These are phyloP conservation scores for Penicillium verrucosum DNA, from an alignment of 2,329 filamentous ascomycete species.

Conservation along the genomic window DNA sequence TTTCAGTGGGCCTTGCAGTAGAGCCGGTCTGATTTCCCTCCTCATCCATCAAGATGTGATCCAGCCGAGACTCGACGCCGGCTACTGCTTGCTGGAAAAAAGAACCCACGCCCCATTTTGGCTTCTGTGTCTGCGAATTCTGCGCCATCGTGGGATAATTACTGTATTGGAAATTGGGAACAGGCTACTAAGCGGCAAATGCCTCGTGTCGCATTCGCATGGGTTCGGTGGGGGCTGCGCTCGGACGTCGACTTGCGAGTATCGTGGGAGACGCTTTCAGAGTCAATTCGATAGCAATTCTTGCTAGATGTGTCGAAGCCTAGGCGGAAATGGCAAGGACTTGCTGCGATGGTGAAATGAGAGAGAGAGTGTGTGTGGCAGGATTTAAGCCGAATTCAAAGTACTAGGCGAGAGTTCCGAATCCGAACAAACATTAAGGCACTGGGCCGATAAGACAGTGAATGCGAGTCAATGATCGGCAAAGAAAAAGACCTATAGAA, in stretches of 20 bases:
- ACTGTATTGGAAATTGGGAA: conserved; percentile 1
- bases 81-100: conserved; percentile 88
- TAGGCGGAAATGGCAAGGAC: neutral
- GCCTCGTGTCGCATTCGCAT: conserved; percentile 22
- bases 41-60: conserved; percentile 84
- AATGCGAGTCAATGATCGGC: neutral
- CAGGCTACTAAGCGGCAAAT: conserved; percentile 20
- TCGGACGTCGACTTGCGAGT: conserved; percentile 9
- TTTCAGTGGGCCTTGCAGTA: conserved; percentile 35
- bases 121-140: conserved; percentile 45
- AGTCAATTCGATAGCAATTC: neutral
- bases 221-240: conserved; percentile 17
- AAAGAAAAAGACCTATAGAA: neutral
- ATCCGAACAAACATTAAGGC: conserved; percentile 8
- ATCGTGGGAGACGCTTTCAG: neutral
- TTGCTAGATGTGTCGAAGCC: neutral
- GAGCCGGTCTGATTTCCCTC: conserved; percentile 47
- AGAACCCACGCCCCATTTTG: conserved; percentile 65
- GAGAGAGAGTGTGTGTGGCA: neutral
- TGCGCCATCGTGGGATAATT: conserved; percentile 31
- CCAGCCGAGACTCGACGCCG: conserved; percentile 87
- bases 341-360: conserved; percentile 2
- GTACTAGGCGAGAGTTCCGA: conserved; percentile 11
- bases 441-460: neutral
- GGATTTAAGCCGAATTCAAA: conserved; percentile 3